Percentiles rank a stretch among this genome's conserved stretches.
Evolutionary conservation across 768 basidiomycete species (phyloP).

Genomic region (Macrolepiota dolichaula): DNA sequence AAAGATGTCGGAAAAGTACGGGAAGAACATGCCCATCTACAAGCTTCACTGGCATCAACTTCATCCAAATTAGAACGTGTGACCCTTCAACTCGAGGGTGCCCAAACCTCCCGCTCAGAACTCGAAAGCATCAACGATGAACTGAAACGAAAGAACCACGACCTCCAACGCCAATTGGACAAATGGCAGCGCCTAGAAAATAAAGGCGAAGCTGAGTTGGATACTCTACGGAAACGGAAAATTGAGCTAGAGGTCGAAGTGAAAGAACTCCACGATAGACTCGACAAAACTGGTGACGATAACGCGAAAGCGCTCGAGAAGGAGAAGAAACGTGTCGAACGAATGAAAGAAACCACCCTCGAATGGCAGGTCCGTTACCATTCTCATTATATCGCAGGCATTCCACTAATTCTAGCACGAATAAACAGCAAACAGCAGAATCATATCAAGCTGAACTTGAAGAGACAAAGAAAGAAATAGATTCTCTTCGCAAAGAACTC

Average conservation of each 20-base stretch:
- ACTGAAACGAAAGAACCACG: slow-evolving; percentile 48
- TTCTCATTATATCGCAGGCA: background rate
- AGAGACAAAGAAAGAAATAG: slow-evolving; percentile 29
- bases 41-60: slow-evolving; percentile 42
- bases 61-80: slow-evolving; percentile 54
- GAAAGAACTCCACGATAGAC: slow-evolving; percentile 38
- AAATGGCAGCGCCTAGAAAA: slow-evolving; percentile 69
- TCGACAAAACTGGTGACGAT: slow-evolving; percentile 33
- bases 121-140: slow-evolving; percentile 58
- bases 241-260: slow-evolving; percentile 55
- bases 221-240: slow-evolving; percentile 49
- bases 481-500: slow-evolving; percentile 38
- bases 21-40: slow-evolving; percentile 46
- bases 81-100: slow-evolving; percentile 54
- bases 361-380: slow-evolving; percentile 43
- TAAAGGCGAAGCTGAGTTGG: slow-evolving; percentile 58
- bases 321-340: slow-evolving; percentile 37
- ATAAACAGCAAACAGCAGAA: slow-evolving; percentile 34
- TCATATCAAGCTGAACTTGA: slow-evolving; percentile 33
- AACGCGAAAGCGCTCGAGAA: slow-evolving; percentile 35
- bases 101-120: slow-evolving; percentile 48
- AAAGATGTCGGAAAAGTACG: slow-evolving; percentile 37
- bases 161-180: slow-evolving; percentile 61
- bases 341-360: slow-evolving; percentile 34
- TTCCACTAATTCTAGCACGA: background rate